A percentile compares a stretch with the other conserved stretches of the same genome.
phyloP scores from a whole-genome alignment of 352 stramenopile species.

The Pythium rishiriense region DNA sequence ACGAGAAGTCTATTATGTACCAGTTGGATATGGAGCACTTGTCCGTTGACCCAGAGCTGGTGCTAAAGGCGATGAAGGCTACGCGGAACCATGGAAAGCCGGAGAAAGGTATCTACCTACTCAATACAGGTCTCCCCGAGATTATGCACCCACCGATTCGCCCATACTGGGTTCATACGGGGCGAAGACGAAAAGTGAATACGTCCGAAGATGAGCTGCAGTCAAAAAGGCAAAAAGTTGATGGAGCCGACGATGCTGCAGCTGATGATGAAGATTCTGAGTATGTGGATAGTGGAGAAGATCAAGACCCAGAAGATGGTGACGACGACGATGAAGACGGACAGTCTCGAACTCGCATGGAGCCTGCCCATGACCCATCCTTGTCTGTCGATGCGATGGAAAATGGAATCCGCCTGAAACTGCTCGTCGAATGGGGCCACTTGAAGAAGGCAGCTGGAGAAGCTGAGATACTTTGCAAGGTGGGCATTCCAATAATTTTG shows the following conservation, averaged over 20 bases:
- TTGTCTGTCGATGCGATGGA: constrained; percentile 86
- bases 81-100: constrained; percentile 53
- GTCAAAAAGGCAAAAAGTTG: constrained; percentile 21
- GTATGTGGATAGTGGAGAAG: constrained; percentile 34
- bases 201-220: constrained; percentile 21
- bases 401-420: constrained; percentile 75
- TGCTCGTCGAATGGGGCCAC: constrained; percentile 79
- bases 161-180: constrained; percentile 77
- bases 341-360: constrained; percentile 52
- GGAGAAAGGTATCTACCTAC: constrained; percentile 53
- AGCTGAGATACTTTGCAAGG: constrained; percentile 76
- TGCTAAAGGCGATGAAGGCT: constrained; percentile 69
- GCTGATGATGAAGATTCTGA: constrained; percentile 35
- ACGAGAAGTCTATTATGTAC: constrained; percentile 66
- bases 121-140: constrained; percentile 60
- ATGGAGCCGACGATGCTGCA: constrained; percentile 12
- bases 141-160: constrained; percentile 74
- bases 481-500: constrained; percentile 82
- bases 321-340: constrained; percentile 58
- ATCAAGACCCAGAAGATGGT: constrained; percentile 26
- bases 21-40: constrained; percentile 52
- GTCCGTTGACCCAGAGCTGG: constrained; percentile 56
- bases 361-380: constrained; percentile 64
- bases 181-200: constrained; percentile 25
- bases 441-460: constrained; percentile 71